A percentile compares a stretch with the other conserved stretches of the same genome.
These are phyloP conservation scores for Fusarium haematococcum DNA, from an alignment of 2,329 filamentous ascomycete genomes.

Conservation along the genomic window DNA sequence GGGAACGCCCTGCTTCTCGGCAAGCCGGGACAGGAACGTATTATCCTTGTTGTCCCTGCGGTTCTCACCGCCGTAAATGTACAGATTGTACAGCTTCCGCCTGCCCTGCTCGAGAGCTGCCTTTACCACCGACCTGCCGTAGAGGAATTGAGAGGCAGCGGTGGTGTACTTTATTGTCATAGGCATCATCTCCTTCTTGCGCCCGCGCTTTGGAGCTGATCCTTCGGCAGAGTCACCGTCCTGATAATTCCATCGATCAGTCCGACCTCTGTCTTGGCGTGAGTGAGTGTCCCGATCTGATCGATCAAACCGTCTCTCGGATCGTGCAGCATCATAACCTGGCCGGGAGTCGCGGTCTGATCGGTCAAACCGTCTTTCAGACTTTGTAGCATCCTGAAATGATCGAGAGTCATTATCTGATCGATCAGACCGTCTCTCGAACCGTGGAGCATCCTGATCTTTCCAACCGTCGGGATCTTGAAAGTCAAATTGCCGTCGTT, in stretches of 20 bases:
- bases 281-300: slow-evolving; percentile 3
- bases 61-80: slow-evolving; percentile 74
- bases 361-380: slow-evolving; percentile 9
- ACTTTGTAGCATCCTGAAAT: not conserved
- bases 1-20: slow-evolving; percentile 61
- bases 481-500: slow-evolving; percentile 10
- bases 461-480: not conserved
- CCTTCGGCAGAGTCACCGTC: slow-evolving; percentile 1
- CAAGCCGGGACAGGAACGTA: slow-evolving; percentile 57
- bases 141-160: slow-evolving; percentile 91
- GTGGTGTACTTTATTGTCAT: slow-evolving; percentile 73
- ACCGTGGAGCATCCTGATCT: not conserved
- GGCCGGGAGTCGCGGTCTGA: not conserved
- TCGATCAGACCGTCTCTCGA: slow-evolving; percentile 6
- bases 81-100: slow-evolving; percentile 85
- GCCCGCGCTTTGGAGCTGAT: slow-evolving; percentile 28
- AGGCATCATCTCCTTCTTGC: slow-evolving; percentile 50
- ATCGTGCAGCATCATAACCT: slow-evolving; percentile 1
- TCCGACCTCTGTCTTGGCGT: slow-evolving; percentile 16
- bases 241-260: slow-evolving; percentile 22
- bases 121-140: slow-evolving; percentile 83
- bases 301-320: not conserved
- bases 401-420: not conserved
- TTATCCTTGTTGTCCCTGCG: slow-evolving; percentile 63
- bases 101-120: slow-evolving; percentile 76